A percentile compares a stretch with the other conserved stretches of the same genome.
Conservation (phyloP, 1,139 yeast genomes). For the Saccharomyces hybrid region DNA sequence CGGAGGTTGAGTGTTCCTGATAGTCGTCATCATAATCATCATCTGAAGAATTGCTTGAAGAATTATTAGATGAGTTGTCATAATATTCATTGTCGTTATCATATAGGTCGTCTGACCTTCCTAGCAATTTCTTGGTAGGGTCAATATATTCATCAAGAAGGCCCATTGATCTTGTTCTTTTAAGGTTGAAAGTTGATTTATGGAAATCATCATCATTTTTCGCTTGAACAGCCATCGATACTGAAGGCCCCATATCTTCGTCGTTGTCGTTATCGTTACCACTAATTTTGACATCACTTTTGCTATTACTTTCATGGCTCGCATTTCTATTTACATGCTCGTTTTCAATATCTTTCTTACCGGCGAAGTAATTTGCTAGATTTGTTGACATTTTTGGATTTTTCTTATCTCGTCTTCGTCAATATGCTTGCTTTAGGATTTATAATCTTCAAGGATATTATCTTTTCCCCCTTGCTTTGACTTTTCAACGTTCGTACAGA, state of each 20-base stretch:
- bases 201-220: slow-evolving; percentile 64
- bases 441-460: not conserved
- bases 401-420: not conserved
- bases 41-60: slow-evolving; percentile 16
- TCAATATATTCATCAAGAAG: slow-evolving; percentile 64
- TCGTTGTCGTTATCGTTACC: slow-evolving; percentile 6
- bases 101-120: slow-evolving; percentile 9
- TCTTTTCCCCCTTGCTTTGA: not conserved
- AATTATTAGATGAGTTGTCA: slow-evolving; percentile 12
- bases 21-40: slow-evolving; percentile 17
- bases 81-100: slow-evolving; percentile 9
- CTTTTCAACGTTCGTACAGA: not conserved
- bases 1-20: slow-evolving; percentile 17
- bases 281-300: not conserved
- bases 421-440: not conserved
- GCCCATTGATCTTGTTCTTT: slow-evolving; percentile 80
- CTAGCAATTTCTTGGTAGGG: slow-evolving; percentile 32
- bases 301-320: not conserved
- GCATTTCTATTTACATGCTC: slow-evolving; percentile 1
- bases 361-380: slow-evolving; percentile 3
- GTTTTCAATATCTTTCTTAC: slow-evolving; percentile 2
- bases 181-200: slow-evolving; percentile 64
- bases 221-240: slow-evolving; percentile 53
- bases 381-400: slow-evolving; percentile 2
- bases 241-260: slow-evolving; percentile 33